These are phyloP conservation scores for Flagelloscypha sp. DNA, from an alignment of 768 basidiomycete genomes.

Conservation along the genomic window DNA sequence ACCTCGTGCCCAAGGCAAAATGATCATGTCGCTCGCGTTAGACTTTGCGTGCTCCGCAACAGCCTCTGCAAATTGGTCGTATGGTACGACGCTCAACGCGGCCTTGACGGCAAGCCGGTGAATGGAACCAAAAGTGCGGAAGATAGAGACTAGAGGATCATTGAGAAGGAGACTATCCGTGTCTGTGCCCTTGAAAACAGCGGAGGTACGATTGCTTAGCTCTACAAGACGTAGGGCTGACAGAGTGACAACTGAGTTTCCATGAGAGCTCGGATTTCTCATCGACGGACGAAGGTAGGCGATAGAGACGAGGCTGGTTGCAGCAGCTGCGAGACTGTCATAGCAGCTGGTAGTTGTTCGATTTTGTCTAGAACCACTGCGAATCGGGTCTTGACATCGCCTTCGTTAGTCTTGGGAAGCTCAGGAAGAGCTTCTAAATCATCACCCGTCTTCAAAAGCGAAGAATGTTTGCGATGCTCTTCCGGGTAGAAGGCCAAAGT, in stretches of 20 bases:
- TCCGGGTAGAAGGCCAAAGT: conserved; percentile 71
- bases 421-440: conserved; percentile 11
- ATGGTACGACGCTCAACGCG: conserved; percentile 67
- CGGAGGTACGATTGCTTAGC: conserved; percentile 80
- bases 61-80: conserved; percentile 61
- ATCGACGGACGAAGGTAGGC: conserved; percentile 6
- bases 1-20: conserved; percentile 76
- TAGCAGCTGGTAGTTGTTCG: conserved; percentile 73
- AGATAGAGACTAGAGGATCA: conserved; percentile 67
- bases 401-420: conserved; percentile 16
- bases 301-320: conserved; percentile 24
- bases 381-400: conserved; percentile 49
- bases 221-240: conserved; percentile 86
- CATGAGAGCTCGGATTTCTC: conserved; percentile 16
- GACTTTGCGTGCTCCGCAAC: conserved; percentile 55
- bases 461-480: conserved; percentile 43
- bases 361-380: conserved; percentile 72
- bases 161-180: conserved; percentile 59
- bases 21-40: conserved; percentile 58
- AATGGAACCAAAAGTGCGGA: conserved; percentile 70
- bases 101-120: conserved; percentile 59
- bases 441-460: not conserved
- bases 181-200: conserved; percentile 74
- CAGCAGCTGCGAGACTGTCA: conserved; percentile 74
- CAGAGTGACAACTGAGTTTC: conserved; percentile 31